Evolutionary conservation across 2,329 filamentous ascomycete genomes (phyloP).

Genomic region (Xylaria sp.): DNA sequence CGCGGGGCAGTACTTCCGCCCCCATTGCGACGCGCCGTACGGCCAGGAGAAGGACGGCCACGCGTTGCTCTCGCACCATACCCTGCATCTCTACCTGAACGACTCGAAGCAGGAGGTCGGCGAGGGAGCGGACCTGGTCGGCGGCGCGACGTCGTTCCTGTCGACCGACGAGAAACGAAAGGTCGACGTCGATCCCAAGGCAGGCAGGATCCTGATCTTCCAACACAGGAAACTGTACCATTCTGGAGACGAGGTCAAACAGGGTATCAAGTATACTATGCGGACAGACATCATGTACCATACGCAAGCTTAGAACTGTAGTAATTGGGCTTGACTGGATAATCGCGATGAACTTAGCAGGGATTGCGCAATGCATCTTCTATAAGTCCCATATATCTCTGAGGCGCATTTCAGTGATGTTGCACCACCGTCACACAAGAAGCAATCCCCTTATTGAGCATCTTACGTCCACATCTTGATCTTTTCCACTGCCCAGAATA

Average conservation of each 20-base stretch:
- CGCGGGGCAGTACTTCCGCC: constrained; percentile 71
- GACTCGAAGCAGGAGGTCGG: constrained; percentile 48
- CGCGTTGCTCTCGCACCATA: constrained; percentile 52
- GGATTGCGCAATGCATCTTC: too few relatives aligned
- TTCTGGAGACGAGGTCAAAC: constrained; percentile 54
- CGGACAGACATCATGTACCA: constrained; percentile 57
- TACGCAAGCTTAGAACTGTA: too few relatives aligned
- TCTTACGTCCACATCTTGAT: too few relatives aligned
- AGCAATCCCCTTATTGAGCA: too few relatives aligned
- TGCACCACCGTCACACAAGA: too few relatives aligned
- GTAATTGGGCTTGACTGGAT: background rate
- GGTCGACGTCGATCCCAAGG: constrained; percentile 58
- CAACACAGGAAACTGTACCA: constrained; percentile 57
- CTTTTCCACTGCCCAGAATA: too few relatives aligned
- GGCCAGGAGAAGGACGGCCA: constrained; percentile 51
- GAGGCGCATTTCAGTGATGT: too few relatives aligned
- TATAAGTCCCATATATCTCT: too few relatives aligned
- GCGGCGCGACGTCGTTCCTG: constrained; percentile 60
- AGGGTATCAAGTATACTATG: constrained; percentile 60
- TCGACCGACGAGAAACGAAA: constrained; percentile 45
- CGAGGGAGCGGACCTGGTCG: constrained; percentile 42
- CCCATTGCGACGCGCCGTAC: constrained; percentile 71
- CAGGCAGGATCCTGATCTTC: constrained; percentile 62
- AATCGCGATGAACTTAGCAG: too few relatives aligned
- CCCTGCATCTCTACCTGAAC: constrained; percentile 59